phyloP scores from a whole-genome alignment of 2,329 filamentous ascomycete genomes.

The Penicillium psychrosexuale region DNA sequence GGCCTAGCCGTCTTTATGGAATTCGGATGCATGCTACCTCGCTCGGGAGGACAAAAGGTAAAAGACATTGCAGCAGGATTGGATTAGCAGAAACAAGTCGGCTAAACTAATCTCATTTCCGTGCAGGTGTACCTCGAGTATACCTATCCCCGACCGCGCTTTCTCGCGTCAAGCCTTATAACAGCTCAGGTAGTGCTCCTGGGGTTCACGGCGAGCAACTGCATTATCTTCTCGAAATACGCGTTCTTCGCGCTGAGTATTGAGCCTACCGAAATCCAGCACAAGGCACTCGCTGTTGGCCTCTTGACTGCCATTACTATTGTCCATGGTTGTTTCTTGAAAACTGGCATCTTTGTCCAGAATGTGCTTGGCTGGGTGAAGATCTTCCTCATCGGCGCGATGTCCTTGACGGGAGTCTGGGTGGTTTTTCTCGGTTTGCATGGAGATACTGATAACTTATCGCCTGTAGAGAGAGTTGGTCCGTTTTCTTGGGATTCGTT shows the following conservation, averaged over 20 bases:
- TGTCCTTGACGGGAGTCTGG: slow-evolving; percentile 60
- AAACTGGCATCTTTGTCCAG: slow-evolving; percentile 58
- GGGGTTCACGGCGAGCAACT: slow-evolving; percentile 67
- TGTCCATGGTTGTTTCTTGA: slow-evolving; percentile 58
- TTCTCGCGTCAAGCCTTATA: slow-evolving; percentile 62
- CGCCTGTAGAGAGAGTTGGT: background rate
- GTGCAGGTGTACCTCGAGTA: slow-evolving; percentile 67
- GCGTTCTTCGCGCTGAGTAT: slow-evolving; percentile 57
- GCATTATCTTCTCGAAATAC: slow-evolving; percentile 67
- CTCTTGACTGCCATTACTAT: slow-evolving; percentile 57
- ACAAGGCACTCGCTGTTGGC: slow-evolving; percentile 57
- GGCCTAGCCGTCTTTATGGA: slow-evolving; percentile 63
- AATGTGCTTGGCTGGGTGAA: slow-evolving; percentile 64
- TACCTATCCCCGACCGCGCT: slow-evolving; percentile 61
- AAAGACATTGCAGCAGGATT: slow-evolving; percentile 46
- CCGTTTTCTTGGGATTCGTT: slow-evolving; percentile 50
- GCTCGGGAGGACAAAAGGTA: slow-evolving; percentile 66
- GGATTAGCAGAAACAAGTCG: slow-evolving; percentile 37
- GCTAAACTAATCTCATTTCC: slow-evolving; percentile 33
- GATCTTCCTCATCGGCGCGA: slow-evolving; percentile 58
- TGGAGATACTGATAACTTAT: slow-evolving; percentile 8
- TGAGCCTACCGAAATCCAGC: slow-evolving; percentile 50
- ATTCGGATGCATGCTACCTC: slow-evolving; percentile 67
- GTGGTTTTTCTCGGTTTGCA: slow-evolving; percentile 51
- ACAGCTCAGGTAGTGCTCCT: slow-evolving; percentile 62